Percentiles rank a stretch among this genome's conserved stretches.
These are phyloP conservation scores for Pseudozyma tsukubaensis DNA, from an alignment of 1,284 basidiomycete genomes.

Conservation along the genomic window DNA sequence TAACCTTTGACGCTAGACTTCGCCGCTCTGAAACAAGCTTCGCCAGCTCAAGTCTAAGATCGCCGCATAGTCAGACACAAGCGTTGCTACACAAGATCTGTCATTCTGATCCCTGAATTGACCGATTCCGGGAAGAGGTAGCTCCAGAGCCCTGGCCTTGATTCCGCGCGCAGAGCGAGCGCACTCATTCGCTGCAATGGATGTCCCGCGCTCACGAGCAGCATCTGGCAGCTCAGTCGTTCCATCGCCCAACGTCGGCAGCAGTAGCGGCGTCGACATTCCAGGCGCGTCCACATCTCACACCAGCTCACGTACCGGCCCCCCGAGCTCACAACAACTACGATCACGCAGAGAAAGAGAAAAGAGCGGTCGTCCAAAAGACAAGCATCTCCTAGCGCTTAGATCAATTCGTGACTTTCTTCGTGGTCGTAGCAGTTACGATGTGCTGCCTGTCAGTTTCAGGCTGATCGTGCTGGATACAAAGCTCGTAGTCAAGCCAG, in stretches of 20 bases:
- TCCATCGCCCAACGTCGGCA: background rate
- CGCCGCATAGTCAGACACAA: too few species aligned
- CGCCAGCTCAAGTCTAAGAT: too few species aligned
- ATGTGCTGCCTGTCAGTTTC: constrained; percentile 95
- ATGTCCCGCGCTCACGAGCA: constrained; percentile 31
- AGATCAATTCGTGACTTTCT: constrained; percentile 83
- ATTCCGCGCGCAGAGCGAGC: background rate
- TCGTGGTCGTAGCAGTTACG: constrained; percentile 86
- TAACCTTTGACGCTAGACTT: too few species aligned
- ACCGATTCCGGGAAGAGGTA: too few species aligned
- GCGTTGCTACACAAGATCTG: too few species aligned
- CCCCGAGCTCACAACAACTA: background rate
- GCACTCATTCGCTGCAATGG: constrained; percentile 13
- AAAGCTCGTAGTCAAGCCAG: constrained; percentile 65
- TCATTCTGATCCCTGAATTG: too few species aligned
- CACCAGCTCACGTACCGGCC: constrained; percentile 15
- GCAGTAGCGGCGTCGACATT: constrained; percentile 23
- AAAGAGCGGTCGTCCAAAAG: constrained; percentile 39
- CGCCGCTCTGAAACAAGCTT: too few species aligned
- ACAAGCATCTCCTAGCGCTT: constrained; percentile 73
- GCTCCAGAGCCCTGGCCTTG: too few species aligned
- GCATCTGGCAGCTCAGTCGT: constrained; percentile 26
- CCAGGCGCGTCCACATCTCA: constrained; percentile 30
- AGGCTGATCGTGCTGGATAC: constrained; percentile 92
- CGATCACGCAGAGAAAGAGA: constrained; percentile 37